Percentiles rank a stretch among this genome's conserved stretches.
Conservation (phyloP, 306 rosid genomes). For the Biancaea sappan region DNA sequence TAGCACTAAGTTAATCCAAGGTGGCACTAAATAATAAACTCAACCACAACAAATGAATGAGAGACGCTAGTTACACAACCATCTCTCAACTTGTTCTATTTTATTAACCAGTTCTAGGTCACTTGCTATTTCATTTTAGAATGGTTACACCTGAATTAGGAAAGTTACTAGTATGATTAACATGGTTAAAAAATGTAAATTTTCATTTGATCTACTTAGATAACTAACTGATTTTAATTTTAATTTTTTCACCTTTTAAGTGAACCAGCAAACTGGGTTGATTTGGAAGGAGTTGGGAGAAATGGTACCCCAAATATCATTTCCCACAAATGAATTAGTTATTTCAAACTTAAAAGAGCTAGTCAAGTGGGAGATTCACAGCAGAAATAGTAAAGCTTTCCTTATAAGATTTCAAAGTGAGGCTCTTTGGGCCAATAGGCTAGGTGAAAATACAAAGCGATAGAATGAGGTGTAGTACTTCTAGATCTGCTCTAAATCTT, state of each 20-base stretch:
- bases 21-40: slow-evolving; percentile 3
- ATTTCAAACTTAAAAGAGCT: slow-evolving; percentile 17
- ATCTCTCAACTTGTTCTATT: background rate
- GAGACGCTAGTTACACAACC: background rate
- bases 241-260: background rate
- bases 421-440: background rate
- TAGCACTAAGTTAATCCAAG: slow-evolving; percentile 10
- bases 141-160: background rate
- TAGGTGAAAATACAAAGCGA: background rate
- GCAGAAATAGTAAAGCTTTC: slow-evolving; percentile 13
- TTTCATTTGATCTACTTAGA: background rate
- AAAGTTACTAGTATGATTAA: background rate
- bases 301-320: background rate
- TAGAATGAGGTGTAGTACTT: background rate
- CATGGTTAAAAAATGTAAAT: background rate
- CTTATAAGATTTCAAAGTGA: background rate
- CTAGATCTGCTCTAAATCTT: slow-evolving; percentile 13
- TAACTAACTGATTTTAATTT: background rate
- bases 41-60: background rate
- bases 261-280: background rate
- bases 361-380: slow-evolving; percentile 5
- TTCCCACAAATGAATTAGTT: background rate
- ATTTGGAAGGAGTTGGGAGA: background rate
- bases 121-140: background rate
- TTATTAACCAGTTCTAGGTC: background rate